Percentiles rank a stretch among this genome's conserved stretches.
Evolutionary conservation across 2,329 filamentous ascomycete species (phyloP).

Genomic region (Fusarium ambrosium): DNA sequence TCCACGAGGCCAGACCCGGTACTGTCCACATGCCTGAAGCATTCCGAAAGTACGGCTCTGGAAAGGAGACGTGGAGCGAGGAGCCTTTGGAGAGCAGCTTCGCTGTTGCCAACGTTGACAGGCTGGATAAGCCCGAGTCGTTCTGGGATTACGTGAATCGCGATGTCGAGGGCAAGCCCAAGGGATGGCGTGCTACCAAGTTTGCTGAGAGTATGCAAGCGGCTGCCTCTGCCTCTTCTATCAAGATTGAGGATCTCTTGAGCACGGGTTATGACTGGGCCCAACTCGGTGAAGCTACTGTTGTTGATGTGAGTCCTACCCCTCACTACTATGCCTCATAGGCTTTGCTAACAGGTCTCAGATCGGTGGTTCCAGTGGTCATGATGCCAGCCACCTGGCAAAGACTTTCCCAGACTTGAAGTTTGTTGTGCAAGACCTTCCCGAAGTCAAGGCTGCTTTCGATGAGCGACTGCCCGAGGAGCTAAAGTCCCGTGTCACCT

Average conservation of each 20-base stretch:
- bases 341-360: constrained; percentile 6
- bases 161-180: constrained; percentile 31
- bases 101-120: constrained; percentile 43
- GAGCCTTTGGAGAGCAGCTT: constrained; percentile 52
- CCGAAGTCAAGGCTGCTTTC: constrained; percentile 48
- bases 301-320: constrained; percentile 46
- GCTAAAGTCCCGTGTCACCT: constrained; percentile 50
- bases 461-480: constrained; percentile 30
- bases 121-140: neutral
- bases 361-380: constrained; percentile 47
- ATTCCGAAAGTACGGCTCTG: constrained; percentile 48
- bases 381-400: constrained; percentile 41
- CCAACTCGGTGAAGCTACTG: constrained; percentile 38
- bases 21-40: constrained; percentile 49
- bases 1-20: constrained; percentile 52
- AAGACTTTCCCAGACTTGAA: constrained; percentile 41
- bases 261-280: constrained; percentile 40
- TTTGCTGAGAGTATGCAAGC: constrained; percentile 38
- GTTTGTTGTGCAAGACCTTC: constrained; percentile 66
- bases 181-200: constrained; percentile 22
- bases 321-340: neutral
- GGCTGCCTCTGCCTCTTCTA: neutral
- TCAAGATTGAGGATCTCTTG: constrained; percentile 24
- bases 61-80: constrained; percentile 48
- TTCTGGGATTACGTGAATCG: constrained; percentile 33